Evolutionary conservation across 2,329 filamentous ascomycete species (phyloP), one percentile per base, ranked within the genome.

Genomic region (Alternaria brassicicola): DNA sequence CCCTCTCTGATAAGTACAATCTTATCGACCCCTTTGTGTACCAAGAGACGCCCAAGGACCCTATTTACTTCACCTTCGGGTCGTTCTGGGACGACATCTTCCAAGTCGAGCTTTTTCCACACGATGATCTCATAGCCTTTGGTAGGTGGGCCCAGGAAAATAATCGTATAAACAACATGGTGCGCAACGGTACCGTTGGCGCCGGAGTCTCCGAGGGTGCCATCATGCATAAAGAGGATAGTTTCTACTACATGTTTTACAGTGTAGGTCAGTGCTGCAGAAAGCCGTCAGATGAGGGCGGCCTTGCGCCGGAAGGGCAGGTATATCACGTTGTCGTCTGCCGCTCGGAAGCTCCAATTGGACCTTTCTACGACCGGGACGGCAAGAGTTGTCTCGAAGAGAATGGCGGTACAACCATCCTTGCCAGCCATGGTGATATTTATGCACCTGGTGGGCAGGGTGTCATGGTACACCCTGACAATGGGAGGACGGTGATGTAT

Each of bases 321-420:
- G 88, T 89, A 72, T 90, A 90, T 70, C 83, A 82, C 63, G 84
- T 89, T 69, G 84, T 82, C 62, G 86, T 88, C 12, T 89, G 88
- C 73, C 79, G 86, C 7, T 84, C 83, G 9, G 75, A 74, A 0
- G 77, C 73, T 3, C 77, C 82, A 4, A 84, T 76, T 0, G 81
- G 85, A 0, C 79, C 78, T 1, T 90, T 85, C 65, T 81, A 65
- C 13, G 72, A 75, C 48, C 35, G 53, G 15, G 39, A 60, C 0
- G 71, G 67, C 3, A 66, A 52, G 33, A 52, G 65, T 33, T 76
- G 74, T 52, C 86, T 85, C 67, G 80, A 78, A 1, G 65, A 78
- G 4, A 81, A 81, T 48, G 87, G 87, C 3, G 88, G 88, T 2
- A 87, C 84, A 0, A 73, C 84, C 4, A 82, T 90, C 0, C 78